These are phyloP conservation scores for Pezicula radicicola DNA, from an alignment of 2,329 filamentous ascomycete species.

Conservation along the genomic window DNA sequence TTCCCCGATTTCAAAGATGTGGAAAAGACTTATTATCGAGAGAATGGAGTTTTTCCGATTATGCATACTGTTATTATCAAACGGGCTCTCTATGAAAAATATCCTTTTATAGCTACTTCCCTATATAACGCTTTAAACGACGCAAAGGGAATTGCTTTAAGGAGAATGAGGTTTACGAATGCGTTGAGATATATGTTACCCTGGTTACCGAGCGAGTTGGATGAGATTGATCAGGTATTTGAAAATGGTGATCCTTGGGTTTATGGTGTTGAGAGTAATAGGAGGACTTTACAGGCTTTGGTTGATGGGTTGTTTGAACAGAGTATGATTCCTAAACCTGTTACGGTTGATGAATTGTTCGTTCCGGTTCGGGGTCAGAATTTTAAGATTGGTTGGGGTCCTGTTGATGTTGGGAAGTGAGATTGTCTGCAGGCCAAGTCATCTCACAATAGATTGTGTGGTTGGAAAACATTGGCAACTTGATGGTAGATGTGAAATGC, in stretches of 20 bases:
- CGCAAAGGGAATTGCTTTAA: constrained; percentile 28
- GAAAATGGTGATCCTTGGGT: constrained; percentile 29
- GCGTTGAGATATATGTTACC: constrained; percentile 33
- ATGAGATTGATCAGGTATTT: constrained; percentile 32
- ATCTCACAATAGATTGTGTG: no score
- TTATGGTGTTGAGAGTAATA: constrained; percentile 30
- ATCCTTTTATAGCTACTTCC: constrained; percentile 27
- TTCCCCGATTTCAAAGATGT: constrained; percentile 32
- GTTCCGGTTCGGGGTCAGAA: constrained; percentile 4
- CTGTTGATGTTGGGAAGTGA: background rate
- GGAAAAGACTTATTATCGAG: constrained; percentile 30
- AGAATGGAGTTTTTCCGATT: constrained; percentile 17
- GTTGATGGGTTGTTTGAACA: constrained; percentile 29
- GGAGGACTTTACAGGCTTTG: constrained; percentile 28
- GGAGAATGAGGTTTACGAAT: constrained; percentile 24
- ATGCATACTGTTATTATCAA: constrained; percentile 11
- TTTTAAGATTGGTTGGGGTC: constrained; percentile 7
- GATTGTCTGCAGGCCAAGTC: no score
- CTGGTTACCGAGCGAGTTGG: constrained; percentile 28
- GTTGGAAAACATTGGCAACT: no score
- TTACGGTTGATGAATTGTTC: constrained; percentile 29
- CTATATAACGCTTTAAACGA: constrained; percentile 31
- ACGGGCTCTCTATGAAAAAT: constrained; percentile 15
- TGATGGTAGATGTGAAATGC: no score
- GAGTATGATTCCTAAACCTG: constrained; percentile 24